A percentile compares a stretch with the other conserved stretches of the same genome.
These are phyloP conservation scores for Metschnikowia matae DNA, from an alignment of 805 yeast genomes.

Conservation along the genomic window DNA sequence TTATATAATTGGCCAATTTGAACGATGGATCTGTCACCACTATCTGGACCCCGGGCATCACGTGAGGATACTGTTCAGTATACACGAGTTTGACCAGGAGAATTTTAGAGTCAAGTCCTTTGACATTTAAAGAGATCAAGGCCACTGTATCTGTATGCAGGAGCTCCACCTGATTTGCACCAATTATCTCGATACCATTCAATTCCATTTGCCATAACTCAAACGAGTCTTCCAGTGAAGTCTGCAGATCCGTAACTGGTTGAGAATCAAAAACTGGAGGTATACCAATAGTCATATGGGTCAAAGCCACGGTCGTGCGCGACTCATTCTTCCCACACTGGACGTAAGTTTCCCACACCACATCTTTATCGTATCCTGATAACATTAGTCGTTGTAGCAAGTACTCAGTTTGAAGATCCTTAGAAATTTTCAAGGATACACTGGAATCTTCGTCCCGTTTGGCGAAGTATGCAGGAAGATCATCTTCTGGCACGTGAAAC, in stretches of 20 bases:
- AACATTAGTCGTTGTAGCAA: conserved; percentile 53
- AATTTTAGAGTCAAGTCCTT: conserved; percentile 8
- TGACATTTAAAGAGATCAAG: conserved; percentile 8
- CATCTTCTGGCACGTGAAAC: conserved; percentile 92
- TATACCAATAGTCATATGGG: conserved; percentile 26
- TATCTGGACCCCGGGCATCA: conserved; percentile 64
- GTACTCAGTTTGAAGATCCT: conserved; percentile 52
- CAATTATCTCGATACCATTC: conserved; percentile 61
- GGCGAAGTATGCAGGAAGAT: conserved; percentile 65
- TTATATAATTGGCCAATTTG: conserved; percentile 67
- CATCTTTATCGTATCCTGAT: conserved; percentile 69
- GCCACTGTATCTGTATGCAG: conserved; percentile 21
- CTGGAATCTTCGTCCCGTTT: conserved; percentile 56
- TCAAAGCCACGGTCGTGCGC: conserved; percentile 47
- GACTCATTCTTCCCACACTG: conserved; percentile 42
- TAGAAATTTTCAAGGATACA: conserved; percentile 53
- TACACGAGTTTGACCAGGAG: conserved; percentile 24
- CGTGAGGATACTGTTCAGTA: conserved; percentile 52
- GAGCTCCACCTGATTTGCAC: conserved; percentile 39
- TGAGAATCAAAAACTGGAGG: conserved; percentile 1
- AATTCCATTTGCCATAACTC: conserved; percentile 73
- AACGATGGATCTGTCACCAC: conserved; percentile 38
- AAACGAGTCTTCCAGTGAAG: conserved; percentile 23
- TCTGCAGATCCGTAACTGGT: neutral
- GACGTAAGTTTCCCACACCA: conserved; percentile 49